Base-by-base conservation (phyloP, 2,329 filamentous ascomycete genomes). In the Xylariomycetidae sp. region DNA sequence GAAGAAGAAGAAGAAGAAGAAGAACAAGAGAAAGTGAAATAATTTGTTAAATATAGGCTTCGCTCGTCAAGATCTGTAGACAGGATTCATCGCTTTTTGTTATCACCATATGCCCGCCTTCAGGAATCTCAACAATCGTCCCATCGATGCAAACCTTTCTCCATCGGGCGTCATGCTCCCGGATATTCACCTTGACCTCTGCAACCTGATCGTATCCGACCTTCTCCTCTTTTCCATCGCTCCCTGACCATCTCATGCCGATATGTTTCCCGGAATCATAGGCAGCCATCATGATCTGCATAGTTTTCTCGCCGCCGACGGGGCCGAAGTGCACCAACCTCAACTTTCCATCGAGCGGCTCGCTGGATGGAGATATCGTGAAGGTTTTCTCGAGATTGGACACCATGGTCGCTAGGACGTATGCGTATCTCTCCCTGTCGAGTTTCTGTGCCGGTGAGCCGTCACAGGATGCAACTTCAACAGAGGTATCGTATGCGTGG, bases 71-170 rank as follows among this genome's bases (percentile, higher is more conserved):
- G n/a, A n/a, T n/a, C n/a, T n/a, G n/a, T n/a, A n/a, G n/a, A n/a
- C n/a, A n/a, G n/a, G n/a, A n/a, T n/a, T n/a, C n/a, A n/a, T n/a
- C n/a, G n/a, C n/a, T n/a, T n/a, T n/a, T n/a, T n/a, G 57, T 60
- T 1, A 95, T 72, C 38, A 77, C 74, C 58, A 94, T 75, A 69
- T 77, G 82, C 0, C 88, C 88, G 2, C 73, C 79, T 32, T 68
- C 57, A 14, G 84, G 82, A 1, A 95, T 64, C 38, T 77, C 72
- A 3, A 96, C 77, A 49, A 94, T 94, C 33, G 83, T 88, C 3
- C 90, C 90, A 58, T 97, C 90, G n/a, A 97, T 70, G 56, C 90
- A 97, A 11, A 94, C 74, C 51, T 89, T 78, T 40, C 90, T 71
- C 88, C 88, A 96, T 33, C 79, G 67, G 28, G 66, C 67, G n/a